These are phyloP conservation scores for Chrysanthemum makinoi DNA, from an alignment of 129 eudicot species.

Conservation along the genomic window DNA sequence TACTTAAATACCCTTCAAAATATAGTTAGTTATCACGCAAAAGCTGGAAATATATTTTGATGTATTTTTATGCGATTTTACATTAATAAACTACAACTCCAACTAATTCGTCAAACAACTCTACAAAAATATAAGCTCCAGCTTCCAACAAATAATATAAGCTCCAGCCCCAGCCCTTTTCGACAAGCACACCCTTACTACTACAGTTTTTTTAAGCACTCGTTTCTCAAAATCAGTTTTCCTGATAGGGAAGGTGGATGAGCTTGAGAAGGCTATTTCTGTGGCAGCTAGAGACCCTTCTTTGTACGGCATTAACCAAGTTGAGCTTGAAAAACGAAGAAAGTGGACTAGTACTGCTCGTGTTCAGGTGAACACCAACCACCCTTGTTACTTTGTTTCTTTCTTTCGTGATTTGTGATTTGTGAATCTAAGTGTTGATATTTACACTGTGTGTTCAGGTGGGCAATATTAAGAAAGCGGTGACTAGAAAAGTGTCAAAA, in stretches of 20 bases:
- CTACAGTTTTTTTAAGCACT: too few relatives aligned
- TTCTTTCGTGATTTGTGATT: neutral
- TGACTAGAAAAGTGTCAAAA: conserved; percentile 38
- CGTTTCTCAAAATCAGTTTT: conserved; percentile 39
- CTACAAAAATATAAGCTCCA: too few relatives aligned
- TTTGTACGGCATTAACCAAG: conserved; percentile 54
- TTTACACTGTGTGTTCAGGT: conserved; percentile 41
- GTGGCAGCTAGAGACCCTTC: conserved; percentile 86
- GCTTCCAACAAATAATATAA: too few relatives aligned
- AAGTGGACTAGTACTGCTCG: conserved; percentile 83
- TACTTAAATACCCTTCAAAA: too few relatives aligned
- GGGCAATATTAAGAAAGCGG: conserved; percentile 57
- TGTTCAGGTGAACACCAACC: conserved; percentile 43
- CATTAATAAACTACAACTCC: too few relatives aligned
- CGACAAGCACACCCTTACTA: too few relatives aligned
- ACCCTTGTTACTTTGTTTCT: neutral
- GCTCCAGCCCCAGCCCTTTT: too few relatives aligned
- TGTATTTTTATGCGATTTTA: too few relatives aligned
- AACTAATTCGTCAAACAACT: too few relatives aligned
- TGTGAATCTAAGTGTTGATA: neutral
- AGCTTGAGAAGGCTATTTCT: conserved; percentile 71
- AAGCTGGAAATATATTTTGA: too few relatives aligned
- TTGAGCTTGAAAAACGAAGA: conserved; percentile 76
- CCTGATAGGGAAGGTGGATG: conserved; percentile 86
- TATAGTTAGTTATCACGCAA: too few relatives aligned